phyloP scores from a whole-genome alignment of 192 early-diverging fungal genomes.

The Diversispora eburnea region DNA sequence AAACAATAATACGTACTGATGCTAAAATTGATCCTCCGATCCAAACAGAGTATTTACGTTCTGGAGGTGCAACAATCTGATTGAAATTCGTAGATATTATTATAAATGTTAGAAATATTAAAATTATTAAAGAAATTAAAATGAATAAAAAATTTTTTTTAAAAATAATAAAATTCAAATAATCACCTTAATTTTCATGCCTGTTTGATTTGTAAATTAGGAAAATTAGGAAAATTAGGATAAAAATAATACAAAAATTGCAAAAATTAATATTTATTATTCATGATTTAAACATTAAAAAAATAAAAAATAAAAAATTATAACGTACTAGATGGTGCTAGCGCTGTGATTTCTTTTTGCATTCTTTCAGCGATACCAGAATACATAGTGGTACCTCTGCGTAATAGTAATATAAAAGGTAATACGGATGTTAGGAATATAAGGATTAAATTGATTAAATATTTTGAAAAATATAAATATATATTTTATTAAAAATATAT shows the following conservation, averaged over 20 bases:
- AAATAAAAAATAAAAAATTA: background rate
- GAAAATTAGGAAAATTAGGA: too few species aligned
- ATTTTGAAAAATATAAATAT: background rate
- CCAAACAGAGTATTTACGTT: constrained; percentile 99
- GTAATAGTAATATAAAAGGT: background rate
- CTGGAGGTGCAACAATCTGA: constrained; percentile 98
- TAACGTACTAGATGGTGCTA: constrained; percentile 94
- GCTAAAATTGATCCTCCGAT: constrained; percentile 98
- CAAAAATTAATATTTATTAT: background rate
- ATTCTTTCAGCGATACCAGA: constrained; percentile 95
- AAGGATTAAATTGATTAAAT: background rate
- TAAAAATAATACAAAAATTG: background rate
- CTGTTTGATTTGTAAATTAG: too few species aligned
- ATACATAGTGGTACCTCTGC: constrained; percentile 94
- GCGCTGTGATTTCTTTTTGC: constrained; percentile 95
- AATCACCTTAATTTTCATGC: constrained; percentile 27
- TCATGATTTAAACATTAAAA: background rate
- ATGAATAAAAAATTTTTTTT: background rate
- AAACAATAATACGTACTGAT: constrained; percentile 41
- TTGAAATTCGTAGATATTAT: constrained; percentile 35
- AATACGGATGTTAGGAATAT: background rate
- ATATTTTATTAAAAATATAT: background rate
- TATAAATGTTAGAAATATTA: background rate
- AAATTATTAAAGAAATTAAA: background rate
- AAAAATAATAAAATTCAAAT: background rate